phyloP scores from a whole-genome alignment of 116 monocot genomes.

The Papilionanthe hybrid region DNA sequence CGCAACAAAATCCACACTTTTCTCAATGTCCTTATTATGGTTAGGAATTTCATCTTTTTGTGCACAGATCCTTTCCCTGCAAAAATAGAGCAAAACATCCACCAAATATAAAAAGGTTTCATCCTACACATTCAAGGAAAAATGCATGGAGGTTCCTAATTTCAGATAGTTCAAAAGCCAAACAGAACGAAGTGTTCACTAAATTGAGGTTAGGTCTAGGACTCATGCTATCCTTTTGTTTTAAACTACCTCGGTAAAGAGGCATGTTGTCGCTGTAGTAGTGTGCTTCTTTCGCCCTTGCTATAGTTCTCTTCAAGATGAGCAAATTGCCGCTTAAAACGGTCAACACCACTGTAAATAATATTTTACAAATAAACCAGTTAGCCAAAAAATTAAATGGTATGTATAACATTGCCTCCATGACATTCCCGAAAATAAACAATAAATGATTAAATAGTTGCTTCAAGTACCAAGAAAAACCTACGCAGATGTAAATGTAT shows the following conservation, averaged over 20 bases:
- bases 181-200: neutral
- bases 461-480: too few species aligned
- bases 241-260: conserved; percentile 34
- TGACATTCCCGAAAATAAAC: neutral
- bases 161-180: neutral
- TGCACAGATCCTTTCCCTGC: conserved; percentile 7
- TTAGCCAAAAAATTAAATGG: neutral
- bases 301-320: conserved; percentile 38
- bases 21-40: conserved; percentile 11
- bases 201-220: neutral
- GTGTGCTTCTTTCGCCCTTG: conserved; percentile 30
- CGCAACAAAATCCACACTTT: neutral
- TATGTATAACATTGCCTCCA: neutral
- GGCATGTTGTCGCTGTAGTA: conserved; percentile 26
- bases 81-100: neutral
- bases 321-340: conserved; percentile 44
- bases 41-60: neutral
- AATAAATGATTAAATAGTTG: too few species aligned
- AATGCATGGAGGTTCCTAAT: neutral
- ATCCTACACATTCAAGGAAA: neutral
- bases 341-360: conserved; percentile 34
- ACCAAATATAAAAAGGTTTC: neutral
- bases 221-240: neutral
- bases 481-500: too few species aligned
- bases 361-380: neutral